phyloP scores from a whole-genome alignment of 1,284 basidiomycete species.

The Sanghuangporus weigelae region DNA sequence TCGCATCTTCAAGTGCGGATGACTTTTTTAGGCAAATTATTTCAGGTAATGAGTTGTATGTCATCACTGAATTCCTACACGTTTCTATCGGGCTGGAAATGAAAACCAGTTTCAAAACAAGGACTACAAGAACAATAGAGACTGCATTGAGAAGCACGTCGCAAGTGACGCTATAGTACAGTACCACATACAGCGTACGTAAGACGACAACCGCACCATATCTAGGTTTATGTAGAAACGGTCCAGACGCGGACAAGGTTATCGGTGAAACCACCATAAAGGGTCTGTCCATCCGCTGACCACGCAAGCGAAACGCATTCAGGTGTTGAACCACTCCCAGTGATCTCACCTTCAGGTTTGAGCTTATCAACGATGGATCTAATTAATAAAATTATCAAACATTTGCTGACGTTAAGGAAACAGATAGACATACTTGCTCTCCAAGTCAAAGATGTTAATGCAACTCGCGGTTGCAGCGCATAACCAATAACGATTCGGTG shows the following conservation, averaged over 20 bases:
- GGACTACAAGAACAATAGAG: neutral
- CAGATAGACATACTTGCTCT: conserved; percentile 81
- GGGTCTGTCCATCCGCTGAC: conserved; percentile 96
- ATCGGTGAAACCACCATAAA: conserved; percentile 95
- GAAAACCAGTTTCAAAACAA: neutral
- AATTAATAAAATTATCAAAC: neutral
- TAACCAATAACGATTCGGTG: conserved; percentile 99
- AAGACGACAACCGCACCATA: neutral
- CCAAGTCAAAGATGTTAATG: conserved; percentile 98
- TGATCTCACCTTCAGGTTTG: conserved; percentile 82
- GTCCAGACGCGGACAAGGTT: conserved; percentile 91
- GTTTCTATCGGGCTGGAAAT: neutral
- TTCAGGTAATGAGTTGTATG: too few relatives aligned
- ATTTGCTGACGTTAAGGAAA: neutral
- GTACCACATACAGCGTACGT: conserved; percentile 8
- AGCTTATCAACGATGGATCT: conserved; percentile 99
- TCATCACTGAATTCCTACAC: neutral
- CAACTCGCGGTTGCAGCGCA: conserved; percentile 97
- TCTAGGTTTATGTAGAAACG: conserved; percentile 57
- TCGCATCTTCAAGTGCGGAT: too few relatives aligned
- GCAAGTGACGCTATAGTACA: conserved; percentile 9
- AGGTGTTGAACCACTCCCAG: conserved; percentile 79
- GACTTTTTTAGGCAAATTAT: too few relatives aligned
- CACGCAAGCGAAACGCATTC: conserved; percentile 98
- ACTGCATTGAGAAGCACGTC: conserved; percentile 2